Evolutionary conservation across 768 basidiomycete genomes (phyloP), one percentile per base, ranked within the genome.

Genomic region (Termitomyces sp.): DNA sequence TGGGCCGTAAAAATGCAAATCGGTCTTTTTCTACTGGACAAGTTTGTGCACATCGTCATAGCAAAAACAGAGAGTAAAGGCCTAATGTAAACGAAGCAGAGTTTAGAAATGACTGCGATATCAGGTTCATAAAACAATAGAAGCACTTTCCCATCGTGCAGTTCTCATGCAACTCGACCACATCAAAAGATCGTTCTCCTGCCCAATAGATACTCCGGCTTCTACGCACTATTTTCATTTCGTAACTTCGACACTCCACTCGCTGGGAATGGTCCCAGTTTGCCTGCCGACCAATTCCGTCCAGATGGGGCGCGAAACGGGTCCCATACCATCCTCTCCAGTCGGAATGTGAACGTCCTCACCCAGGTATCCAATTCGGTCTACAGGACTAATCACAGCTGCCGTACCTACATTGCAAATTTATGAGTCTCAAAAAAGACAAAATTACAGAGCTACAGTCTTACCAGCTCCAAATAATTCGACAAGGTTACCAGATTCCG

Each of bases 401-500:
- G 91, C 93, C 0, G 89, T 91, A 40, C 90, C 92, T 64, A 54
- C 20, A 30, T 56, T 22, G 45, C 42, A 36, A 22, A 16, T 14
- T 16, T 18, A 26, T 45, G 50, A 58, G 20, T 34, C 4, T 30
- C 43, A 36, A 26, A 18, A 18, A 6, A 20, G 16, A 30, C 5
- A 0, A 57, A 37, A 50, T 44, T 14, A 52, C 50, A 22, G 27
- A 37, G 40, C 26, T 14, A n/a, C 7, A 55, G 47, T 39, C 51
- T 39, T 68, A 69, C 95, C 95, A 33, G 90, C 82, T 46, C 89
- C 89, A 66, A 98, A 92, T 14, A 91, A 79, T 71, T 98, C 95
- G 22, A 87, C 78, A 10, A 98, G 79, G 13, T 72, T 76, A 12
- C 88, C 91, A n/a, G 82, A 72, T 56, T 79, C 65, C 9, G 82